Percentiles rank a stretch among this genome's conserved stretches.
Evolutionary conservation across 768 basidiomycete species (phyloP).

Genomic region (Candolleomyces efflorescens): DNA sequence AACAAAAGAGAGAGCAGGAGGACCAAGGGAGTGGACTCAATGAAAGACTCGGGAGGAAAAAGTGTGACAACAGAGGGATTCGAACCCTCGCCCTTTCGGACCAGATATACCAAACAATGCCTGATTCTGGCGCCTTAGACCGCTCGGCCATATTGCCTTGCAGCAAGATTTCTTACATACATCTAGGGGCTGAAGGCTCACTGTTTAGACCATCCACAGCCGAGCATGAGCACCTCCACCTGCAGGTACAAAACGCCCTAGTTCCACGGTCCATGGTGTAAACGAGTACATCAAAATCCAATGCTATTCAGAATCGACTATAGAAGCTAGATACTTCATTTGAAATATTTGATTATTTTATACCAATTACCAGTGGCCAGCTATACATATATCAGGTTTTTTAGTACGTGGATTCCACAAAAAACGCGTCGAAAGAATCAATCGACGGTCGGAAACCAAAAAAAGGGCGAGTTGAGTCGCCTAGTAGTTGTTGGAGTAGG

Average conservation of each 20-base stretch:
- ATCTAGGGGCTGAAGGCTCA: too few species aligned
- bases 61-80: slow-evolving; percentile 40
- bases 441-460: neutral
- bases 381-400: neutral
- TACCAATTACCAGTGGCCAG: slow-evolving; percentile 3
- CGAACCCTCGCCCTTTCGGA: slow-evolving; percentile 40
- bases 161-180: neutral
- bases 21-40: neutral
- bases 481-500: neutral
- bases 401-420: neutral
- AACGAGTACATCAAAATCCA: too few species aligned
- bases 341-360: neutral
- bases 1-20: too few species aligned
- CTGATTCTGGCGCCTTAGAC: slow-evolving; percentile 20
- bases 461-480: slow-evolving; percentile 13
- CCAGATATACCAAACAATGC: slow-evolving; percentile 10
- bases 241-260: too few species aligned
- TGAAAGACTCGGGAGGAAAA: neutral
- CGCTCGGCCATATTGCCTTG: slow-evolving; percentile 17
- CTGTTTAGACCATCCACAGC: too few species aligned
- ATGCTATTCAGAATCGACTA: neutral
- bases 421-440: too few species aligned
- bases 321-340: neutral
- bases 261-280: too few species aligned
- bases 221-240: too few species aligned